A percentile compares a stretch with the other conserved stretches of the same genome.
Conservation (phyloP, 805 yeast genomes). For the Suhomyces xylopsoci region DNA sequence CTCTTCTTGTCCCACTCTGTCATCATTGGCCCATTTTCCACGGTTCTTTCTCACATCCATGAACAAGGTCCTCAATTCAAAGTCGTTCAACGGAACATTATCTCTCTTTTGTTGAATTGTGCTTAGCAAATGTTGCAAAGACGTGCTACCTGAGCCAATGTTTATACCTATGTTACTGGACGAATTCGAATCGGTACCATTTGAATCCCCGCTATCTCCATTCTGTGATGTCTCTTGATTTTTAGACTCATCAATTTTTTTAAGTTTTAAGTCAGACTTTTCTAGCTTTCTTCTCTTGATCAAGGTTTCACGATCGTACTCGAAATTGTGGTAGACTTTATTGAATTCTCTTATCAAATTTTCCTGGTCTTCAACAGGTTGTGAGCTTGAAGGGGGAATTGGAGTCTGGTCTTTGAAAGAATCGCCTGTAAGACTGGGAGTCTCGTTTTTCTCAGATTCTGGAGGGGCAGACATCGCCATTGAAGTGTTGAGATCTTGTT, state of each 20-base stretch:
- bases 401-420: conserved; percentile 4
- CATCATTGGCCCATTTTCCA: conserved; percentile 97
- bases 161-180: conserved; percentile 35
- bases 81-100: conserved; percentile 69
- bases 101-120: conserved; percentile 79
- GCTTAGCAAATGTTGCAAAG: conserved; percentile 71
- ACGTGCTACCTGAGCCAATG: conserved; percentile 37
- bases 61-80: conserved; percentile 78
- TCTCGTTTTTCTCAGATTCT: background rate
- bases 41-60: conserved; percentile 92
- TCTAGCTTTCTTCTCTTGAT: conserved; percentile 74
- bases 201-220: conserved; percentile 17
- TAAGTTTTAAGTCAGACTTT: conserved; percentile 72
- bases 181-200: conserved; percentile 43
- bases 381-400: conserved; percentile 3
- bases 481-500: background rate
- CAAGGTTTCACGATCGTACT: conserved; percentile 71
- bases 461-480: background rate
- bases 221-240: conserved; percentile 17
- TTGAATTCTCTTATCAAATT: conserved; percentile 59
- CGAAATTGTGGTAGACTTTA: conserved; percentile 72
- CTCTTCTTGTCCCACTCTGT: conserved; percentile 94
- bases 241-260: conserved; percentile 21
- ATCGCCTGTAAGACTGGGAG: background rate
- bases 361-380: conserved; percentile 38